These are phyloP conservation scores for Chrysoporthe austroafricana DNA, from an alignment of 2,329 filamentous ascomycete species.

Conservation along the genomic window DNA sequence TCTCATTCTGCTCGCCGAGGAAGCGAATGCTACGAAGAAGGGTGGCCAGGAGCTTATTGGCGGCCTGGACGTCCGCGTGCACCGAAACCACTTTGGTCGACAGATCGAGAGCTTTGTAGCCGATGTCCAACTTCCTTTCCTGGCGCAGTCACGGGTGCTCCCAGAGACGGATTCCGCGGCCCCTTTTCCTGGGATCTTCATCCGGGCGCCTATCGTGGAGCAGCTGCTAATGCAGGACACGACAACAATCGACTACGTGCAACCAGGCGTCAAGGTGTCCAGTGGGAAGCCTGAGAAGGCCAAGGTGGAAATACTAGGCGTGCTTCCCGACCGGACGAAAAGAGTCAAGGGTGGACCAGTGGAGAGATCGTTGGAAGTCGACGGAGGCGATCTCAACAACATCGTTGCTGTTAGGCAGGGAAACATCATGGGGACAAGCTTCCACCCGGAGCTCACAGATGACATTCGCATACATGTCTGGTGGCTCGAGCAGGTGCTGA, in stretches of 20 bases:
- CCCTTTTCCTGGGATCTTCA: slow-evolving; percentile 87
- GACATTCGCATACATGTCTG: slow-evolving; percentile 89
- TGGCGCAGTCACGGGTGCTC: slow-evolving; percentile 45
- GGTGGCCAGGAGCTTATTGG: slow-evolving; percentile 93
- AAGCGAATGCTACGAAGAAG: slow-evolving; percentile 85
- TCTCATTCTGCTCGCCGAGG: slow-evolving; percentile 85
- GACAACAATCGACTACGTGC: slow-evolving; percentile 40
- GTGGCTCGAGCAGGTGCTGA: slow-evolving; percentile 79
- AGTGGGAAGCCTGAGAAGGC: slow-evolving; percentile 27
- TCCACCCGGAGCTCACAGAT: slow-evolving; percentile 90
- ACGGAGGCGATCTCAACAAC: slow-evolving; percentile 59
- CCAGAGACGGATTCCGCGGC: slow-evolving; percentile 28
- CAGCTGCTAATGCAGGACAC: slow-evolving; percentile 58
- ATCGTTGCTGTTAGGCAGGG: slow-evolving; percentile 89
- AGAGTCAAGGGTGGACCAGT: slow-evolving; percentile 42
- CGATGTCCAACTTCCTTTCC: slow-evolving; percentile 72
- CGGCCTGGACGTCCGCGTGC: slow-evolving; percentile 86
- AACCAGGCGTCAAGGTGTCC: slow-evolving; percentile 40
- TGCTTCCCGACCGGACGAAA: slow-evolving; percentile 46
- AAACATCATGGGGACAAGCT: slow-evolving; percentile 93
- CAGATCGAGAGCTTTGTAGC: slow-evolving; percentile 92
- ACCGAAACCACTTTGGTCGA: slow-evolving; percentile 92
- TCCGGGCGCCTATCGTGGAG: slow-evolving; percentile 91
- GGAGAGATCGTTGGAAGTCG: slow-evolving; percentile 39
- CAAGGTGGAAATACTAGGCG: slow-evolving; percentile 55